Evolutionary conservation across 1,139 yeast genomes (phyloP).

Genomic region (Suhomyces ambrosiae): DNA sequence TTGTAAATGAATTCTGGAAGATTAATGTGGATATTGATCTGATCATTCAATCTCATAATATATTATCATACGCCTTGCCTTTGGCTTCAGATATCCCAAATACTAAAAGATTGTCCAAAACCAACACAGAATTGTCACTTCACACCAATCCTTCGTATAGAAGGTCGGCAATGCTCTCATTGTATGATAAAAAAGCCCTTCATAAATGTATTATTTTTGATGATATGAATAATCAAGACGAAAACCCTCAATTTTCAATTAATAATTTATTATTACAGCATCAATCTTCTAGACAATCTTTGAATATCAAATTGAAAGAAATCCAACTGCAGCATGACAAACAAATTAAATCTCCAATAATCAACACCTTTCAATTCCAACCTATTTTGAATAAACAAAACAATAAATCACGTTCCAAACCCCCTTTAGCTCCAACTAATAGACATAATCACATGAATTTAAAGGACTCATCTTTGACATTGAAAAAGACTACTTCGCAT

Average conservation of each 20-base stretch:
- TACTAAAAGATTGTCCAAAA: conserved; percentile 29
- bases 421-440: conserved; percentile 12
- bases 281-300: conserved; percentile 41
- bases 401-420: conserved; percentile 1
- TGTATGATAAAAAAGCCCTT: conserved; percentile 45
- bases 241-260: conserved; percentile 45
- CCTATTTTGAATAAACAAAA: background rate
- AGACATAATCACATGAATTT: conserved; percentile 44
- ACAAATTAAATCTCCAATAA: conserved; percentile 11
- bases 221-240: conserved; percentile 26
- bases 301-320: conserved; percentile 36
- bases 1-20: conserved; percentile 38
- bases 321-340: conserved; percentile 18
- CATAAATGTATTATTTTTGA: conserved; percentile 41
- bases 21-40: conserved; percentile 28
- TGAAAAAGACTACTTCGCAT: conserved; percentile 32
- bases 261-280: conserved; percentile 44
- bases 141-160: conserved; percentile 54
- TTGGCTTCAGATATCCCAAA: conserved; percentile 25
- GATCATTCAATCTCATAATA: conserved; percentile 18
- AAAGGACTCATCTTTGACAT: conserved; percentile 45
- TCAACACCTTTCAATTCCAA: conserved; percentile 10
- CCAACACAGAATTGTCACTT: conserved; percentile 43
- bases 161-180: conserved; percentile 56
- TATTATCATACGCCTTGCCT: conserved; percentile 33